These are phyloP conservation scores for Schizochytrium sp. DNA, from an alignment of 108 stramenopile species.

Conservation along the genomic window DNA sequence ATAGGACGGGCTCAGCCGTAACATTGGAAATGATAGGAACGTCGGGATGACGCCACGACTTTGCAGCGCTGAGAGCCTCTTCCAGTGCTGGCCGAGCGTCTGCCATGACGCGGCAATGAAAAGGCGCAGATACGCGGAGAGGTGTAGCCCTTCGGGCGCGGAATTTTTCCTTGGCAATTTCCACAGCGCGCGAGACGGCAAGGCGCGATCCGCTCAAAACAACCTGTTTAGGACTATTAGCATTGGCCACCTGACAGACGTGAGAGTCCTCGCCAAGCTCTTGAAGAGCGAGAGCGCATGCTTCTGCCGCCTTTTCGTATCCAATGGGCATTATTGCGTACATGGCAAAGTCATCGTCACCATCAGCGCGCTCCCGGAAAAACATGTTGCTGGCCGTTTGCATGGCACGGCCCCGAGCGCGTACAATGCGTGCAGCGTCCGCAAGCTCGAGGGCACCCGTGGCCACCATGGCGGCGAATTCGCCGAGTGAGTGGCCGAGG, in stretches of 20 bases:
- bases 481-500: constrained; percentile 5
- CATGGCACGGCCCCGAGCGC: constrained; percentile 4
- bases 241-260: constrained; percentile 11
- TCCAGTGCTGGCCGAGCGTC: not conserved
- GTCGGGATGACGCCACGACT: not conserved
- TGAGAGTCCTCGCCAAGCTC: not conserved
- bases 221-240: not conserved
- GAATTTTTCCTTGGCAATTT: not conserved
- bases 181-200: not conserved
- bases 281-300: not conserved
- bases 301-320: not conserved
- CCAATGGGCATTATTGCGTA: not conserved
- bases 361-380: not conserved
- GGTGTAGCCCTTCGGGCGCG: not conserved
- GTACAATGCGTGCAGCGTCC: not conserved
- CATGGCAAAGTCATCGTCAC: not conserved
- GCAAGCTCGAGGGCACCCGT: not conserved
- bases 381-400: not conserved
- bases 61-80: not conserved
- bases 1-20: not conserved
- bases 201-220: not conserved
- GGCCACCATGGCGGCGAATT: not conserved
- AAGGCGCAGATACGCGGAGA: not conserved
- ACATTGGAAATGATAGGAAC: constrained; percentile 1
- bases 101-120: not conserved